Base-by-base conservation (phyloP, 805 yeast species). In the Zygotorulaspora danielsina region DNA sequence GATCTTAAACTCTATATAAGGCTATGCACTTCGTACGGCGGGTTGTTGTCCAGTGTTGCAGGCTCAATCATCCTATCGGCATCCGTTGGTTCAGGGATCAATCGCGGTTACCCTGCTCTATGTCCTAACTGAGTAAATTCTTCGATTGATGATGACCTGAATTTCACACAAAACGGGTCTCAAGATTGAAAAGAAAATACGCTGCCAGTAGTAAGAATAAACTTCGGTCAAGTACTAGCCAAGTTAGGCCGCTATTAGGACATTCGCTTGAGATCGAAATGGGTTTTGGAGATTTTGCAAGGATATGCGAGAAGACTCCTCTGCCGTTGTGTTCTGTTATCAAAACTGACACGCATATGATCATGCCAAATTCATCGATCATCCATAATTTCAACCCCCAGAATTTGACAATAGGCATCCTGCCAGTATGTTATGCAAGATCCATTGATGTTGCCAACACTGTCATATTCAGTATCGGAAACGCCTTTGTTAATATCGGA, bases 371-470 rank as follows among this genome's bases (percentile, higher is more conserved):
- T 38, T 50, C 52, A 5, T 51, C 54, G 2, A 40, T 40, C 3
- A 45, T 54, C 31, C 38, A 50, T 39, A 39, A 45, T 45, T 49
- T 49, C 19, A 48, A 50, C 19, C 50, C 57, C 2, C 32, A 48
- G 5, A 44, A 64, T 43, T 57, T 73, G 39, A 62, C 70, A 20
- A 61, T 70, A 5, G 96, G 96, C 2, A 69, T 89, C 19, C 57
- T 85, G 19, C 79, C 97, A 3, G 60, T 63, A 27, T 90, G 97
- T 64, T 90, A 86, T 51, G 81, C 97, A 0, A 69, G 97, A 54
- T 74, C 90, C 5, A 85, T 90, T 16, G 88, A 82, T 49, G 57
- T 90, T 28, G 96, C 96, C 37, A 90, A 90, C 64, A 90, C 97
- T 1, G 72, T 86, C 66, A 85, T 90, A 15, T 90, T 88, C 65